Evolutionary conservation across 2,329 filamentous ascomycete genomes (phyloP).

Genomic region (Penicillium sp.): DNA sequence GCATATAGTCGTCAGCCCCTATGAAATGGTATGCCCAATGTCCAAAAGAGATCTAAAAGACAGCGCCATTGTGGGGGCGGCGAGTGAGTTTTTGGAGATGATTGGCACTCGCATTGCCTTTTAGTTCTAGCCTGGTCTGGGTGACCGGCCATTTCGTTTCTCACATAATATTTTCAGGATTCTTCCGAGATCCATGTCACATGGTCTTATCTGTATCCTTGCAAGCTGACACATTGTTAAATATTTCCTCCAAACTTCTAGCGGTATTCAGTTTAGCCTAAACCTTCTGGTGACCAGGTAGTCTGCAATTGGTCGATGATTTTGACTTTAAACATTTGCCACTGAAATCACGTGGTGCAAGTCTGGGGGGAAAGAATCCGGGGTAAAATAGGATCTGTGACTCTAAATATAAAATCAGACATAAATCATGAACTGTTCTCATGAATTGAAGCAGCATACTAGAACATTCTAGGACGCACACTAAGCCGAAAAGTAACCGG

Average conservation of each 20-base stretch:
- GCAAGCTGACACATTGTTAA: background rate
- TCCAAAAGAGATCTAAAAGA: background rate
- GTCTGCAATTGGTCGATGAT: background rate
- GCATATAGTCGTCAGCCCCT: background rate
- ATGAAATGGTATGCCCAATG: background rate
- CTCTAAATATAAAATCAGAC: background rate
- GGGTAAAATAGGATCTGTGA: background rate
- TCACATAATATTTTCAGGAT: background rate
- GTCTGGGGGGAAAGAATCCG: slow-evolving; percentile 1
- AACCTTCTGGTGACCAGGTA: background rate
- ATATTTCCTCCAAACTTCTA: background rate
- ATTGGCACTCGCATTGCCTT: background rate
- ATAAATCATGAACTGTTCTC: background rate
- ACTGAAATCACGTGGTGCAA: background rate
- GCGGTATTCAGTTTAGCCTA: background rate
- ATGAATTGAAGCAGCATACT: background rate
- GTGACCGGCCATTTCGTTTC: slow-evolving; percentile 2
- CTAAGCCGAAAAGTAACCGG: background rate
- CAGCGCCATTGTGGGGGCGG: background rate
- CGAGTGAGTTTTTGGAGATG: background rate
- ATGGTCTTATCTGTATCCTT: slow-evolving; percentile 4
- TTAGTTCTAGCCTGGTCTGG: background rate
- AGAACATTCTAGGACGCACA: background rate
- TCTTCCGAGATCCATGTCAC: background rate
- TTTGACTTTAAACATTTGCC: background rate